Evolutionary conservation across 805 yeast genomes (phyloP), one percentile per base, ranked within the genome.

Genomic region (Saccharomycopsis lassenensis): DNA sequence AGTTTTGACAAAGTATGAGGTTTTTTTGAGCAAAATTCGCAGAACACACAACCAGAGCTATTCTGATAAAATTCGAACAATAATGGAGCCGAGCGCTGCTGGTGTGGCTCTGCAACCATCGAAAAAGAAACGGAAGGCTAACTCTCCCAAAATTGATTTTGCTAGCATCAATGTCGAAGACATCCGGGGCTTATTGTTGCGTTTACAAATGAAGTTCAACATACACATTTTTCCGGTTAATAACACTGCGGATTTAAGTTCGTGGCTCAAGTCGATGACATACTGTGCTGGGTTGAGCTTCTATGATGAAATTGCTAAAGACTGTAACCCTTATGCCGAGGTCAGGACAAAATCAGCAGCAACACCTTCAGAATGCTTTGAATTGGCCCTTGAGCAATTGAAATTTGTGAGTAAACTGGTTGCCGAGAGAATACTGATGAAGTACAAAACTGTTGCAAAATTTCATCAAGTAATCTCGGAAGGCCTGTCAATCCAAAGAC

Each of bases 261-360:
- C 17, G 12, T 42, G 46, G 46, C 16, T 42, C 16, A 35, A 36
- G 17, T 16, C 36, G 7, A 17, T 42, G 22, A 39, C 44, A 6
- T 42, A 33, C 26, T 7, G 34, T 7, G 23, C 38, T 11, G 41
- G 38, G 4, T n/a, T 11, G n/a, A 17, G 22, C 8, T 26, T 18
- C 10, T 41, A 36, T 23, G 28, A 24, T 17, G 22, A 26, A 7
- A 5, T 27, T 10, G 24, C 29, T 33, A 14, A 27, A n/a, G 3
- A 11, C 11, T 17, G 11, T 18, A 21, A 19, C 3, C 15, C 5
- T 12, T 24, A 10, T 6, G 5, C 32, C n/a, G 19, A 24, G n/a
- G 5, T 5, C 8, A 29, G 10, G 14, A 16, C 4, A 27, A 20
- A 14, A 20, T 37, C 7, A 25, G 20, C 16, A 17, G 19, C 7